These are phyloP conservation scores for Auriculariales sp. DNA, from an alignment of 768 basidiomycete species.

Conservation along the genomic window DNA sequence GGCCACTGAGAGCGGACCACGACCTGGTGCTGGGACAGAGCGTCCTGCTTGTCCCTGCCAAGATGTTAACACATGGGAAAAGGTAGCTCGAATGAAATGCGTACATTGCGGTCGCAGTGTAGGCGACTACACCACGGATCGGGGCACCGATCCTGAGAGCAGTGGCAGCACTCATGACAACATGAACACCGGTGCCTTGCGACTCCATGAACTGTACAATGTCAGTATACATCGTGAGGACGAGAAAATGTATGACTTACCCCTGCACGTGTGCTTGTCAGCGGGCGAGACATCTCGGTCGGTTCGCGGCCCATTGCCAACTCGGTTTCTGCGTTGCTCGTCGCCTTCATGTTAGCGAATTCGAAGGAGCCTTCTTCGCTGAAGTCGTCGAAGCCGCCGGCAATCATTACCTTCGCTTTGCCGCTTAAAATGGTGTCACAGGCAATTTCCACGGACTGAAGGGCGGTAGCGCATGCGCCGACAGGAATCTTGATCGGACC, in stretches of 20 bases:
- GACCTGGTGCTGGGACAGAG: slow-evolving; percentile 92
- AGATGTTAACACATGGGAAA: slow-evolving; percentile 5
- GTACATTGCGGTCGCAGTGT: slow-evolving; percentile 91
- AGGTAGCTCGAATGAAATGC: slow-evolving; percentile 15
- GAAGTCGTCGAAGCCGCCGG: slow-evolving; percentile 96
- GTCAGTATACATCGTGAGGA: background rate
- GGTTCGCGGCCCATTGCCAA: slow-evolving; percentile 99
- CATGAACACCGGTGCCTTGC: slow-evolving; percentile 91
- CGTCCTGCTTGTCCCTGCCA: slow-evolving; percentile 93
- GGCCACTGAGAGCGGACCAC: slow-evolving; percentile 80
- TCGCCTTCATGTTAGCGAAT: slow-evolving; percentile 99
- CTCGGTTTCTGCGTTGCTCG: slow-evolving; percentile 91
- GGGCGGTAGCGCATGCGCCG: slow-evolving; percentile 94
- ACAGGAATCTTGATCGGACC: slow-evolving; percentile 99
- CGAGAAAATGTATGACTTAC: slow-evolving; percentile 27
- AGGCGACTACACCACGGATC: slow-evolving; percentile 85
- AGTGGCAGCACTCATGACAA: slow-evolving; percentile 93
- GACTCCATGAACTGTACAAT: slow-evolving; percentile 77
- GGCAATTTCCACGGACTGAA: slow-evolving; percentile 98
- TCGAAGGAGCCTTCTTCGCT: slow-evolving; percentile 97
- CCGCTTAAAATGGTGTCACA: slow-evolving; percentile 86
- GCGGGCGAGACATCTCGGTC: slow-evolving; percentile 95
- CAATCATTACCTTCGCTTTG: slow-evolving; percentile 98
- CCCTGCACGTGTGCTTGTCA: slow-evolving; percentile 90
- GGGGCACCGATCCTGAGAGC: slow-evolving; percentile 89